Percentiles rank a stretch among this genome's conserved stretches.
These are phyloP conservation scores for Blastomyces gilchristii DNA, from an alignment of 2,329 filamentous ascomycete genomes.

Conservation along the genomic window DNA sequence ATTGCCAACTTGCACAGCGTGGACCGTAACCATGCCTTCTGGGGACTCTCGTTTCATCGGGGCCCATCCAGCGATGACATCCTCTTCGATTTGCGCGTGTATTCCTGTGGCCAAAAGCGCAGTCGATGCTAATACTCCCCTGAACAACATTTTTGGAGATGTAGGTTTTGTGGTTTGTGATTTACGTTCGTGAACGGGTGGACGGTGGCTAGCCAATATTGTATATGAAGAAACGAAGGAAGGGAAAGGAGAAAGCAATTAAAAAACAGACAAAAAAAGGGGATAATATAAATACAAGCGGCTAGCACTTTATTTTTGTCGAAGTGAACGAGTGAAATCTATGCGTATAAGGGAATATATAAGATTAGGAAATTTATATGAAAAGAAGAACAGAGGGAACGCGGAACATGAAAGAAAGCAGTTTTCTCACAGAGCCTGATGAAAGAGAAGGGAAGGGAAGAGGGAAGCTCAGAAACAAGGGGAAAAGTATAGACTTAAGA, in stretches of 20 bases:
- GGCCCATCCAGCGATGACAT: neutral
- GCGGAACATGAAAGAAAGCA: neutral
- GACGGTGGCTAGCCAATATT: neutral
- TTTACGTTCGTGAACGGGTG: neutral
- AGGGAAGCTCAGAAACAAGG: neutral
- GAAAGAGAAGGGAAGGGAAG: neutral
- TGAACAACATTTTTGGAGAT: neutral
- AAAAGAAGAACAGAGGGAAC: neutral
- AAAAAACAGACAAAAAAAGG: too few relatives aligned
- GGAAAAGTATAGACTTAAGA: constrained; percentile 4
- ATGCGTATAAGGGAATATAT: neutral
- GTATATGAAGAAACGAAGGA: neutral
- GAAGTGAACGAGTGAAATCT: constrained; percentile 3
- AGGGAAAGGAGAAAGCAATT: neutral
- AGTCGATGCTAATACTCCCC: constrained; percentile 1
- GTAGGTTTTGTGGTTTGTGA: neutral
- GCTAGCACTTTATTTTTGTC: neutral
- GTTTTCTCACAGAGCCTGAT: neutral
- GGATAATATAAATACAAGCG: constrained; percentile 1
- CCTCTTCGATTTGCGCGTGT: neutral
- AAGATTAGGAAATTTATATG: neutral
- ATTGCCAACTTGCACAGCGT: constrained; percentile 56
- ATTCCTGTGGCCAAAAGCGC: constrained; percentile 2
- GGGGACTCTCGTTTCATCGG: neutral
- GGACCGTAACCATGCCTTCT: constrained; percentile 33